phyloP scores from a whole-genome alignment of 2,329 filamentous ascomycete species.

The Corynespora cassiicola region DNA sequence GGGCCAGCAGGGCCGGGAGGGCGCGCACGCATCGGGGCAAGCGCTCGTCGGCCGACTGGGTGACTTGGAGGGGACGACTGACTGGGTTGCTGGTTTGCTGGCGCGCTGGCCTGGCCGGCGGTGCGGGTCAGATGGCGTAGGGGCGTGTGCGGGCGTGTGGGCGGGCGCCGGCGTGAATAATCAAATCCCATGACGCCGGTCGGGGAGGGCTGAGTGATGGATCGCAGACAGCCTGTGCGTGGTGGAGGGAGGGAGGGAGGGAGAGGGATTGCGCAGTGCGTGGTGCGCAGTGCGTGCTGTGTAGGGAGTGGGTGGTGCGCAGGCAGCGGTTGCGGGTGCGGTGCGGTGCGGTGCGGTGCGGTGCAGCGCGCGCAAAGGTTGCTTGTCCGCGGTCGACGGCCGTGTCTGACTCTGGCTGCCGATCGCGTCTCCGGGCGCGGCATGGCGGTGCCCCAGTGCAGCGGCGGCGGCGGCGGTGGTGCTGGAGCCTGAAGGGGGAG shows the following conservation, averaged over 20 bases:
- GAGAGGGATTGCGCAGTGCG: neutral
- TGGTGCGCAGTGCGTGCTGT: too few species aligned
- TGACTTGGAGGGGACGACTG: conserved; percentile 13
- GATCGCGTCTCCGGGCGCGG: too few species aligned
- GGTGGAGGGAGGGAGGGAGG: conserved; percentile 1
- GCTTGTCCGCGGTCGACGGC: too few species aligned
- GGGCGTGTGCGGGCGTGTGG: too few species aligned
- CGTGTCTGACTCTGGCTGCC: too few species aligned
- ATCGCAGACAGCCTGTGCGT: conserved; percentile 3
- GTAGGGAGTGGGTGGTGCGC: too few species aligned
- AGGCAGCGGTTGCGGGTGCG: neutral
- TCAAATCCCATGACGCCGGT: conserved; percentile 19
- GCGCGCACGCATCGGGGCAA: conserved; percentile 11
- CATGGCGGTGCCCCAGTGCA: too few species aligned
- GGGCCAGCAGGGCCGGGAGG: conserved; percentile 1
- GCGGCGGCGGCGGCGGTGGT: too few species aligned
- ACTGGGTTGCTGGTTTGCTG: conserved; percentile 8
- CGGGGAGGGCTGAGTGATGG: conserved; percentile 10
- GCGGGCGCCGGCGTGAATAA: conserved; percentile 23
- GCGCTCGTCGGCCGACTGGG: conserved; percentile 2
- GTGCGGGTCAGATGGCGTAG: conserved; percentile 32
- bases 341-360: neutral
- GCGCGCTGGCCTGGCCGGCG: conserved; percentile 6
- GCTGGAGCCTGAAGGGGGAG: too few species aligned
- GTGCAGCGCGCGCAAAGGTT: too few species aligned